phyloP scores from a whole-genome alignment of 306 rosid species.

The Rosa persica region DNA sequence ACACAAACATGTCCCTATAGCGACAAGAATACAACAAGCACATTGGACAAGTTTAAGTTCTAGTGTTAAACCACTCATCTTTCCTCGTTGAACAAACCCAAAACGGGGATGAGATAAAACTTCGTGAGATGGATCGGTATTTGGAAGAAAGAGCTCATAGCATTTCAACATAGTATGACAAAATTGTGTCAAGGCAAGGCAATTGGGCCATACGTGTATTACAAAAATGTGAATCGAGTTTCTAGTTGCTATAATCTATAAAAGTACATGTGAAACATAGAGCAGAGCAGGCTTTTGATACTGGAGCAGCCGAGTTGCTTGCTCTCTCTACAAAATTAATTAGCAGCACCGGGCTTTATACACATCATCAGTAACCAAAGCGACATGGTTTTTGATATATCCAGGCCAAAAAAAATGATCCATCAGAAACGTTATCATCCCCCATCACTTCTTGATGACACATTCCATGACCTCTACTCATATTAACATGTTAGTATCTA shows the following conservation, averaged over 20 bases:
- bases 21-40: too few relatives aligned
- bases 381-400: neutral
- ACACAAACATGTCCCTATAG: neutral
- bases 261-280: neutral
- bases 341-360: slow-evolving; percentile 24
- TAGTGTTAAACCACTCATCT: neutral
- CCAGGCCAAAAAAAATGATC: neutral
- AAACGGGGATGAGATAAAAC: neutral
- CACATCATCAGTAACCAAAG: slow-evolving; percentile 12
- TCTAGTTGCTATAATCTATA: neutral
- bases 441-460: slow-evolving; percentile 11
- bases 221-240: slow-evolving; percentile 9
- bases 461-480: slow-evolving; percentile 8
- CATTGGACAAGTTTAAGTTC: neutral
- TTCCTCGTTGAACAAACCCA: neutral
- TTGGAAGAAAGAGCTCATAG: neutral
- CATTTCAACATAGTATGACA: neutral
- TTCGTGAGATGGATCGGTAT: neutral
- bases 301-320: slow-evolving; percentile 68
- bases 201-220: slow-evolving; percentile 8
- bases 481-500: slow-evolving; percentile 47
- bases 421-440: neutral
- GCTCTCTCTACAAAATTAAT: slow-evolving; percentile 56
- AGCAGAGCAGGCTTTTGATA: slow-evolving; percentile 13
- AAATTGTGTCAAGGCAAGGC: neutral